These are phyloP conservation scores for Secale cereale DNA, from an alignment of 176 grass and related monocot genomes.

Conservation along the genomic window DNA sequence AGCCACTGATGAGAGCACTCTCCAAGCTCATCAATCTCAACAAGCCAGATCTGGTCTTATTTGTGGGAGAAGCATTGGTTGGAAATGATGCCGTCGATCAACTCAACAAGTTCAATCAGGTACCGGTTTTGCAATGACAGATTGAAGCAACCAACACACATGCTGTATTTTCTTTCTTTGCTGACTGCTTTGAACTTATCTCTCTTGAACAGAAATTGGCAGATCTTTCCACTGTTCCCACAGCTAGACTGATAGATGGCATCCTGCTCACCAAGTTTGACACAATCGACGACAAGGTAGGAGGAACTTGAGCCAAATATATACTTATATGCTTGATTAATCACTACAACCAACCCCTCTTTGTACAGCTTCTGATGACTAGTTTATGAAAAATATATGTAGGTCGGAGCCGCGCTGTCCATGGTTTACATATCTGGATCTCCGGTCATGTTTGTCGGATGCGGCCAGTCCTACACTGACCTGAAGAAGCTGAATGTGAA, in stretches of 20 bases:
- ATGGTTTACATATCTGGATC: conserved; percentile 97
- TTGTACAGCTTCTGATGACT: background rate
- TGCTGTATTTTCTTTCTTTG: background rate
- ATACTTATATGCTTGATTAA: background rate
- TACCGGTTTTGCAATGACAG: background rate
- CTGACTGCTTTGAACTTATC: background rate
- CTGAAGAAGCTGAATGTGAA: conserved; percentile 94
- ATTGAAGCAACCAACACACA: background rate
- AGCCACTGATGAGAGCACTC: conserved; percentile 97
- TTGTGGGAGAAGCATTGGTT: conserved; percentile 94
- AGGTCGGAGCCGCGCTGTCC: conserved; percentile 85
- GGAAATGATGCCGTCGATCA: conserved; percentile 97
- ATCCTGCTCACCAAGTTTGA: conserved; percentile 99
- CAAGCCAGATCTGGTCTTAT: conserved; percentile 81
- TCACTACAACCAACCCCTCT: background rate
- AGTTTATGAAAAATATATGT: background rate
- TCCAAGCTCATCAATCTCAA: conserved; percentile 97
- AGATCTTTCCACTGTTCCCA: conserved; percentile 68
- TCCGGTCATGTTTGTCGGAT: conserved; percentile 93
- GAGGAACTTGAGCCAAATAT: conserved; percentile 6
- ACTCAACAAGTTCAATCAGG: conserved; percentile 90
- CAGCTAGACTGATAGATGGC: conserved; percentile 84
- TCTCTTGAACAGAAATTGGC: conserved; percentile 75
- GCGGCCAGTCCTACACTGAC: conserved; percentile 90
- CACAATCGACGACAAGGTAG: conserved; percentile 89